Evolutionary conservation across 1,139 yeast species (phyloP).

Genomic region (Suhomyces terraborum): DNA sequence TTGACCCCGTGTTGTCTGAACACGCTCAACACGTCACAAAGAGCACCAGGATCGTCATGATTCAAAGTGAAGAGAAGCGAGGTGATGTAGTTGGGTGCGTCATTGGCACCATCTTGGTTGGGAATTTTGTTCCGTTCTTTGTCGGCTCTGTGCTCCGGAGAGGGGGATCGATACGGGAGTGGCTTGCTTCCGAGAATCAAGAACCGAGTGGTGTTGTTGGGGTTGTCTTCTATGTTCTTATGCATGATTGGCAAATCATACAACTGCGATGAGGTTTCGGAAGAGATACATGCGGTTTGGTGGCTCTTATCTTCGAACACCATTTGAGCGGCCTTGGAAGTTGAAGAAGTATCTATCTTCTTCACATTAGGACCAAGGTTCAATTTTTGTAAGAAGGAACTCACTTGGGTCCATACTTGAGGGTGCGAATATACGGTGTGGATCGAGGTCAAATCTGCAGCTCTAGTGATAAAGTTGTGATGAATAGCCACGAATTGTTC

Average conservation of each 20-base stretch:
- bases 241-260: conserved; percentile 60
- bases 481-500: conserved; percentile 83
- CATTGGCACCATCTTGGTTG: too few relatives aligned
- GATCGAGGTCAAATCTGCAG: conserved; percentile 45
- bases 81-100: conserved; percentile 33
- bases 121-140: too few relatives aligned
- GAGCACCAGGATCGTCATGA: conserved; percentile 73
- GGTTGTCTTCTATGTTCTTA: conserved; percentile 65
- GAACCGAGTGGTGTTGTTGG: conserved; percentile 83
- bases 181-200: conserved; percentile 54
- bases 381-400: conserved; percentile 47
- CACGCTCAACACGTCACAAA: conserved; percentile 64
- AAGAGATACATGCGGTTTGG: conserved; percentile 49
- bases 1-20: conserved; percentile 63
- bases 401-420: conserved; percentile 96
- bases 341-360: conserved; percentile 69
- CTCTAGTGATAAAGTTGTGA: conserved; percentile 68
- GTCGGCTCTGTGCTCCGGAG: conserved; percentile 3
- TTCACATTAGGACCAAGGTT: conserved; percentile 37
- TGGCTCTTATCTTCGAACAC: conserved; percentile 46
- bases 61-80: conserved; percentile 67
- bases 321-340: conserved; percentile 79
- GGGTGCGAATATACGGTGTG: conserved; percentile 83
- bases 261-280: conserved; percentile 62
- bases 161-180: conserved; percentile 13